Base-by-base conservation (phyloP, 768 basidiomycete species). In the Leccinum barrowsii region DNA sequence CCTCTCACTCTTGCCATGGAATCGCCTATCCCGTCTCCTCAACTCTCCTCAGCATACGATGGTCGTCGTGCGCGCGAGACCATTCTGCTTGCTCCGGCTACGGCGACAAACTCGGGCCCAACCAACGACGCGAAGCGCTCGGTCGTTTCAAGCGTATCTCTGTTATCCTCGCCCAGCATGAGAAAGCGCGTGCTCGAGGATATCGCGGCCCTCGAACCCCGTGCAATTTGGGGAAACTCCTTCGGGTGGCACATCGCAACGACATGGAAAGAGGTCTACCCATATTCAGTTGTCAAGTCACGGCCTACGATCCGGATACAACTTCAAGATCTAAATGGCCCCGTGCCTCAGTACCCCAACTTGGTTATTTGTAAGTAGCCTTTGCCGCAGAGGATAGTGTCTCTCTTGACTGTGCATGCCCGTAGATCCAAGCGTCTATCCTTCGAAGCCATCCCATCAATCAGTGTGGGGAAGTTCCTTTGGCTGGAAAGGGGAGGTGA, bases 121-220 rank as follows among this genome's bases (percentile, higher is more conserved):
- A 67, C 72, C 2, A 80, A 84, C 63, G 76, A 80, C 5, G 66
- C 59, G 12, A 62, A 72, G 47, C 68, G 70, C 55, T 77, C 75
- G 17, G 73, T 66, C 5, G 59, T 67, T 24, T 72, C 78, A 8
- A 71, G 65, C 47, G 57, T 66, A 26, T 70, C 75, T 26, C 75
- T 75, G 37, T 68, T 82, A 19, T 80, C 79, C 42, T 82, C 85
- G 7, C 87, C 85, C 28, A 86, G 88, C 66, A 65, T 83, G 28
- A 85, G 79, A 11, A 71, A 75, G 58, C 80, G 88, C 32, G 76
- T 81, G 70, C 11, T 65, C 15, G 63, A 67, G 44, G 59, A 65
- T 54, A 50, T 24, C 17, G n/a, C 47, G 46, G 32, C 48, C 21
- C 57, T 60, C 11, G 60, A 54, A 35, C 30, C 2, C 15, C 37